Percentiles rank a stretch among this genome's conserved stretches.
phyloP scores from a whole-genome alignment of 1,139 yeast genomes.

The Magnusiomyces sp. region DNA sequence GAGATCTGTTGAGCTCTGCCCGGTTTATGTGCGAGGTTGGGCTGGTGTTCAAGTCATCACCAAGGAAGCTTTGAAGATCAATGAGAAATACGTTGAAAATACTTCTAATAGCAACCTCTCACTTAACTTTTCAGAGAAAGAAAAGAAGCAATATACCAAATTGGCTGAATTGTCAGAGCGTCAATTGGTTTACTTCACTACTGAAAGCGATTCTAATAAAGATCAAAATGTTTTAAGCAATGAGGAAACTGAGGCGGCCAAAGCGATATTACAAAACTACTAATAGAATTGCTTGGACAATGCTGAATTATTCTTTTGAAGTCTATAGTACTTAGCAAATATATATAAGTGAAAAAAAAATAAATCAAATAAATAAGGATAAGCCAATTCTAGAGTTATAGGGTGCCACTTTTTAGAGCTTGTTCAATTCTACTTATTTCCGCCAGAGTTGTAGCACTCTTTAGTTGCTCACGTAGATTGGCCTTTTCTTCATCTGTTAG shows the following conservation, averaged over 20 bases:
- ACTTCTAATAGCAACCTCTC: not conserved
- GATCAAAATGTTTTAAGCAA: conserved; percentile 2
- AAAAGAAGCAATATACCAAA: conserved; percentile 5
- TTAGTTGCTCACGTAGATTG: conserved; percentile 45
- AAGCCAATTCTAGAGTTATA: conserved; percentile 14
- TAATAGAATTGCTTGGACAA: not conserved
- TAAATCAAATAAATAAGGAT: not conserved
- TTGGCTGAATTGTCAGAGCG: conserved; percentile 12
- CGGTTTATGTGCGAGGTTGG: conserved; percentile 66
- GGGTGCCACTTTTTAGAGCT: conserved; percentile 36
- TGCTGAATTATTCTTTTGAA: not conserved
- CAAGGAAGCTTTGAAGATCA: conserved; percentile 22
- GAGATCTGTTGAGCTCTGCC: conserved; percentile 69
- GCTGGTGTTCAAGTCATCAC: conserved; percentile 49
- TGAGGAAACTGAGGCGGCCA: conserved; percentile 10
- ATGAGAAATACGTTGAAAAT: conserved; percentile 10
- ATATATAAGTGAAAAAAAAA: not conserved
- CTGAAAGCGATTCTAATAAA: conserved; percentile 9
- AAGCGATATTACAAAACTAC: conserved; percentile 11
- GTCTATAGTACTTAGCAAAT: not conserved
- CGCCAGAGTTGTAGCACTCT: conserved; percentile 55
- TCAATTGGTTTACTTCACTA: conserved; percentile 11
- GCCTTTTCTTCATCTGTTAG: conserved; percentile 48
- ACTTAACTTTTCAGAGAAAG: not conserved
- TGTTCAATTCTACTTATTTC: conserved; percentile 69